Evolutionary conservation across 2,329 filamentous ascomycete genomes (phyloP).

Genomic region (Aspergillus carbonarius): DNA sequence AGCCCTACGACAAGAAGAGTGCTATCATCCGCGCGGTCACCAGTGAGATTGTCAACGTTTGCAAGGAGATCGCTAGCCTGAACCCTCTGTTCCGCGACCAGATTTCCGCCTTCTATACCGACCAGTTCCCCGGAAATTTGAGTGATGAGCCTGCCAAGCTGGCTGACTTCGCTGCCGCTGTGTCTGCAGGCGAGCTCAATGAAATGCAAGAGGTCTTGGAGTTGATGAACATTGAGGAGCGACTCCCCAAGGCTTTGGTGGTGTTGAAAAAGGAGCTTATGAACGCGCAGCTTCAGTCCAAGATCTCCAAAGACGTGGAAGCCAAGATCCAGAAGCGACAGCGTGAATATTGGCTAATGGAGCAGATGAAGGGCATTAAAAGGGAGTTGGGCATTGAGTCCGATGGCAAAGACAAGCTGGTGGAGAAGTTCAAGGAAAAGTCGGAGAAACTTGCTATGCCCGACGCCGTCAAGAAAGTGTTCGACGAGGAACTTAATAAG

Average conservation of each 20-base stretch:
- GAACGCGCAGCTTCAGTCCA: constrained; percentile 94
- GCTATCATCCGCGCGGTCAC: constrained; percentile 86
- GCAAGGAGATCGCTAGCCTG: constrained; percentile 92
- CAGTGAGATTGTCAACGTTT: constrained; percentile 97
- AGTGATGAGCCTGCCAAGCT: constrained; percentile 92
- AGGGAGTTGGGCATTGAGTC: constrained; percentile 94
- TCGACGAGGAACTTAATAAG: constrained; percentile 98
- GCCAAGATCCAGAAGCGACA: constrained; percentile 96
- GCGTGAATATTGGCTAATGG: constrained; percentile 97
- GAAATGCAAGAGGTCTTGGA: constrained; percentile 91
- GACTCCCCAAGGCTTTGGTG: constrained; percentile 85
- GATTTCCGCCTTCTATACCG: constrained; percentile 95
- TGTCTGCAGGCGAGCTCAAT: constrained; percentile 87
- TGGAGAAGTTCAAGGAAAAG: constrained; percentile 97
- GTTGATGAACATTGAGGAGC: constrained; percentile 85
- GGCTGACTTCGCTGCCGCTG: constrained; percentile 94
- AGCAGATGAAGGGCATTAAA: constrained; percentile 98
- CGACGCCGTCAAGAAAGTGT: constrained; percentile 92
- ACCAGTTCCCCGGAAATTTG: constrained; percentile 90
- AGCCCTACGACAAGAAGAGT: constrained; percentile 86
- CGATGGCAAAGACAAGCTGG: constrained; percentile 95
- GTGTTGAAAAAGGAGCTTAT: constrained; percentile 98
- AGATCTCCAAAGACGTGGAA: constrained; percentile 97
- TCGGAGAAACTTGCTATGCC: constrained; percentile 93
- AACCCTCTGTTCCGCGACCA: constrained; percentile 96